Conservation (phyloP, 2,329 filamentous ascomycete species). For the Penicillium thymicola region DNA sequence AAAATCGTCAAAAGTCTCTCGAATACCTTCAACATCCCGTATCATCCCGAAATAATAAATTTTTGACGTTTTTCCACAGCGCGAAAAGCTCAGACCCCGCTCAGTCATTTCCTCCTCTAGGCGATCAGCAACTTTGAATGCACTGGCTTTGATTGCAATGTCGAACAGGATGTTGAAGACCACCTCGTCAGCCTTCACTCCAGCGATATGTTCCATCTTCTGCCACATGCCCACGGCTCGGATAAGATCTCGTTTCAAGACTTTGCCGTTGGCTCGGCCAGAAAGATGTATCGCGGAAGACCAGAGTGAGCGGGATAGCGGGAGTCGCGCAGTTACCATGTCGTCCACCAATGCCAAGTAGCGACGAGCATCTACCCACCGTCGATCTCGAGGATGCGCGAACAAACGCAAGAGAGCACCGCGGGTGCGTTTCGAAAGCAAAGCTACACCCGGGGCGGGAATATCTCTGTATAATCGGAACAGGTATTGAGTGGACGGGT, state of each 20-base stretch:
- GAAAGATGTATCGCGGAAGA: constrained; percentile 79
- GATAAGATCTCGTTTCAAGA: constrained; percentile 60
- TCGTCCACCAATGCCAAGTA: constrained; percentile 84
- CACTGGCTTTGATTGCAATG: constrained; percentile 78
- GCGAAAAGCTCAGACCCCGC: constrained; percentile 66
- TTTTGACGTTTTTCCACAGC: constrained; percentile 75
- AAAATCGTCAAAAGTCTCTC: constrained; percentile 75
- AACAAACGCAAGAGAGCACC: constrained; percentile 66
- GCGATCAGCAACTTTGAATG: constrained; percentile 79
- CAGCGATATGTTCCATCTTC: constrained; percentile 77
- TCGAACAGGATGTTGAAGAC: constrained; percentile 95
- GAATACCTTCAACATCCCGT: constrained; percentile 68
- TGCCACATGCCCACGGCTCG: constrained; percentile 75
- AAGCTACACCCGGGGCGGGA: constrained; percentile 52
- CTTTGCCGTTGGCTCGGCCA: constrained; percentile 63
- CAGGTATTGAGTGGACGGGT: constrained; percentile 46
- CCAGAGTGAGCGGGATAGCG: constrained; percentile 70
- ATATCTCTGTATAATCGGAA: constrained; percentile 54
- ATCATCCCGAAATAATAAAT: constrained; percentile 81
- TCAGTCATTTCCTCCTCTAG: constrained; percentile 75
- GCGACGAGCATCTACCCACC: constrained; percentile 61
- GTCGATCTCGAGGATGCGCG: constrained; percentile 49
- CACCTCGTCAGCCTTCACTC: constrained; percentile 65
- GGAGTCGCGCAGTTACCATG: constrained; percentile 69
- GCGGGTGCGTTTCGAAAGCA: constrained; percentile 52